Evolutionary conservation across 2,329 filamentous ascomycete species (phyloP).

Genomic region (Hypoxylon sp.): DNA sequence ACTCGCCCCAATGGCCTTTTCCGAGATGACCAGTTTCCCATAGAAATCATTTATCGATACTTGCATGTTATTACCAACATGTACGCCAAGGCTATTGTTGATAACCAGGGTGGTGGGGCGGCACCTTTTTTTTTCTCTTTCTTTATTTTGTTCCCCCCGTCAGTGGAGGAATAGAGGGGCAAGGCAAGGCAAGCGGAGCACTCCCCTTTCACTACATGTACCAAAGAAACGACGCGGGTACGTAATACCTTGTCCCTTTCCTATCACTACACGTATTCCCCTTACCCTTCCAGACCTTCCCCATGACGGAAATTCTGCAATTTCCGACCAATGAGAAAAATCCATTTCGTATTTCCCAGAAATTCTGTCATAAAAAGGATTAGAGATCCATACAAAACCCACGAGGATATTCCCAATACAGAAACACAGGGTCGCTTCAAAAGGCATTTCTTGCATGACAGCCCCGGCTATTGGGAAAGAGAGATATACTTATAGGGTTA

Average conservation of each 20-base stretch:
- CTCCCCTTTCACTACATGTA: slow-evolving; percentile 35
- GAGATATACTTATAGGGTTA: slow-evolving; percentile 31
- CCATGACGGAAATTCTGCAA: slow-evolving; percentile 47
- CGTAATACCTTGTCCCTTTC: slow-evolving; percentile 31
- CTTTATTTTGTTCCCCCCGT: slow-evolving; percentile 18
- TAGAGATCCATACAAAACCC: slow-evolving; percentile 24
- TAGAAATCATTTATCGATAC: slow-evolving; percentile 28
- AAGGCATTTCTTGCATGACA: slow-evolving; percentile 42
- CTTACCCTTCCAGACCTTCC: slow-evolving; percentile 40
- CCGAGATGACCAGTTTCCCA: slow-evolving; percentile 24
- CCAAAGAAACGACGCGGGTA: slow-evolving; percentile 29
- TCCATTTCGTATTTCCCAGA: slow-evolving; percentile 39
- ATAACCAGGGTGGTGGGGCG: slow-evolving; percentile 42
- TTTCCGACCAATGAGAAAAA: slow-evolving; percentile 57
- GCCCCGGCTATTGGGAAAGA: slow-evolving; percentile 28
- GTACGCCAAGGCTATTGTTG: slow-evolving; percentile 39
- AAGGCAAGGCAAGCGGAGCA: slow-evolving; percentile 38
- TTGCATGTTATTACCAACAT: slow-evolving; percentile 20
- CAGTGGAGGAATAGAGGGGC: slow-evolving; percentile 32
- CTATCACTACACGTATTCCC: slow-evolving; percentile 28
- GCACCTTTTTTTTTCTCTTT: slow-evolving; percentile 12
- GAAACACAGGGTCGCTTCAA: slow-evolving; percentile 37
- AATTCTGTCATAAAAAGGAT: slow-evolving; percentile 42
- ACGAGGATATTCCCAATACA: slow-evolving; percentile 35
- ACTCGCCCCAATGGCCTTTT: slow-evolving; percentile 23